Conservation (phyloP, 345 rosid species). For the Sisymbrium altissimum region DNA sequence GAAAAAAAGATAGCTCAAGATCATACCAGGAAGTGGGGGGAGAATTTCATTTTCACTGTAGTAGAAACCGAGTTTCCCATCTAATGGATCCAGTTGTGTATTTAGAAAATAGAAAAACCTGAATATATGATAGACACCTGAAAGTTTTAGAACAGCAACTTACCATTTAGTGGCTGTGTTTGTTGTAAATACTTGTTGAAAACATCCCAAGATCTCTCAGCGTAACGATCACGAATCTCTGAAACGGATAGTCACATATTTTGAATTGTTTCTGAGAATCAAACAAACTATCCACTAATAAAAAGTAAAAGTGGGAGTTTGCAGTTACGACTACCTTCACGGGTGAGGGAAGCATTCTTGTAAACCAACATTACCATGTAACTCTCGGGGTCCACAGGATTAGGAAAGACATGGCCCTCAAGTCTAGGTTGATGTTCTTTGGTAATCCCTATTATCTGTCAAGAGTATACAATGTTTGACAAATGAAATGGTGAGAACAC, state of each 20-base stretch:
- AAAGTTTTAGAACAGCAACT: not conserved
- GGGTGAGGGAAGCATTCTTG: conserved; percentile 88
- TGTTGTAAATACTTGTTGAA: conserved; percentile 65
- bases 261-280: not conserved
- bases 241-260: not conserved
- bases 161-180: conserved; percentile 80
- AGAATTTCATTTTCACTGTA: conserved; percentile 95
- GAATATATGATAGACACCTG: not conserved
- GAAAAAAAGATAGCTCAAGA: not conserved
- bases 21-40: conserved; percentile 91
- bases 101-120: conserved; percentile 27
- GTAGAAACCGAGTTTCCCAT: conserved; percentile 93
- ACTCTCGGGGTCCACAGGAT: conserved; percentile 85
- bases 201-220: conserved; percentile 78
- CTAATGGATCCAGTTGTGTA: conserved; percentile 37
- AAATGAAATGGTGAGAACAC: conserved; percentile 1
- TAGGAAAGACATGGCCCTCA: conserved; percentile 88
- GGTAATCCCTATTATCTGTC: conserved; percentile 85
- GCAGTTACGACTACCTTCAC: conserved; percentile 57
- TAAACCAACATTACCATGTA: conserved; percentile 91
- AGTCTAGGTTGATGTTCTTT: conserved; percentile 67
- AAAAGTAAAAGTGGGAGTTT: not conserved
- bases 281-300: not conserved
- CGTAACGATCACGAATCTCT: conserved; percentile 70
- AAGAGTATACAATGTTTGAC: conserved; percentile 20